Percentiles rank a stretch among this genome's conserved stretches.
Evolutionary conservation across 2,329 filamentous ascomycete species (phyloP).

Genomic region (Chlorencoelia australis): DNA sequence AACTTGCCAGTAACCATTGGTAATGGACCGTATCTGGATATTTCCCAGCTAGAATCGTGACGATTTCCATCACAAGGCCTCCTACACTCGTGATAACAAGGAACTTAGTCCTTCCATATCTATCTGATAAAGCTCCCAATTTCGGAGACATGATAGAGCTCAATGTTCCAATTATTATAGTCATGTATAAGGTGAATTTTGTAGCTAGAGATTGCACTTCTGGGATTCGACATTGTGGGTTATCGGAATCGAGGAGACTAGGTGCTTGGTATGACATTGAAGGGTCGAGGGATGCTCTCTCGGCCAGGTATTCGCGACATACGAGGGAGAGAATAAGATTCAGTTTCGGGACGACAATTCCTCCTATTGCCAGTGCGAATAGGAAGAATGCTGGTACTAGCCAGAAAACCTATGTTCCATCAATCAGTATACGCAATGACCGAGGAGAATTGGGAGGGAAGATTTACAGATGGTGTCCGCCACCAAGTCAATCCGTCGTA

Average conservation of each 20-base stretch:
- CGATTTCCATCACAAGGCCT: constrained; percentile 61
- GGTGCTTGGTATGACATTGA: constrained; percentile 50
- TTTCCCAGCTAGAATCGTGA: constrained; percentile 69
- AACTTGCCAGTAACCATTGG: constrained; percentile 68
- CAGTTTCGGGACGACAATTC: constrained; percentile 73
- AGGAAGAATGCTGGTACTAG: constrained; percentile 70
- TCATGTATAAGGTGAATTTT: constrained; percentile 67
- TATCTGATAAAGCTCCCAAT: constrained; percentile 76
- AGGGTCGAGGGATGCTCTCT: constrained; percentile 49
- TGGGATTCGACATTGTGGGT: constrained; percentile 70
- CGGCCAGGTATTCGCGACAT: constrained; percentile 72
- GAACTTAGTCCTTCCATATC: constrained; percentile 68
- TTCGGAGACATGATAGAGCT: constrained; percentile 76
- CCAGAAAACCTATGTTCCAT: constrained; percentile 60
- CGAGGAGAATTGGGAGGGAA: background rate
- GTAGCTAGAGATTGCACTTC: constrained; percentile 70
- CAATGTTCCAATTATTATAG: constrained; percentile 62
- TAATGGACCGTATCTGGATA: constrained; percentile 66
- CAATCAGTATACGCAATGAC: constrained; percentile 19
- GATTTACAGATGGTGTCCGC: constrained; percentile 49
- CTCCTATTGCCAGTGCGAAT: constrained; percentile 79
- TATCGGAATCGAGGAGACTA: constrained; percentile 56
- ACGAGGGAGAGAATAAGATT: constrained; percentile 79
- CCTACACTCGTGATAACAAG: constrained; percentile 66
- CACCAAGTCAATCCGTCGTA: constrained; percentile 54